Evolutionary conservation across 768 basidiomycete species (phyloP), one percentile per base, ranked within the genome.

Genomic region (Pseudohyphozyma bogoriensis): DNA sequence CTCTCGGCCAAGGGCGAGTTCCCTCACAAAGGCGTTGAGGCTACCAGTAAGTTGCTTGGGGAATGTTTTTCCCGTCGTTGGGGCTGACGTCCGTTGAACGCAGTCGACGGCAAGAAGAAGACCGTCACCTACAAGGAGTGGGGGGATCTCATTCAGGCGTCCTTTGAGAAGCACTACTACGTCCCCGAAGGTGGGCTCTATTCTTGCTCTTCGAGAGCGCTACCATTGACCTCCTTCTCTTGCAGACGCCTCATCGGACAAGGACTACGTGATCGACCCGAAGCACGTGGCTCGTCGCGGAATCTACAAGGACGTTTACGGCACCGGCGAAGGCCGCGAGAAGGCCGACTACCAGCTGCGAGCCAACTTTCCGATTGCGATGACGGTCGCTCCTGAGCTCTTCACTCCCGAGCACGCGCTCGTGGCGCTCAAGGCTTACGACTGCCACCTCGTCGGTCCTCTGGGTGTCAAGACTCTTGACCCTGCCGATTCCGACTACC

Each of bases 401-500:
- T 99, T 97, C 74, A 81, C 89, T 55, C 81, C 81, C 12, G 73
- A 79, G 54, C 86, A 86, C 71, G 95, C 89, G 0, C 77, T 96
- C 24, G 80, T 77, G 6, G 88, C 90, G 0, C 77, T 97, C 39
- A 79, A 80, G 62, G 75, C 91, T n/a, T 86, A 85, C 2, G 90
- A 93, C 72, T 72, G 84, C 67, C 78, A 84, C 42, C 78, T 99
- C 31, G 81, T 87, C n/a, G 82, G 82, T 1, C 92, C 93, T 1
- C 77, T 97, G 61, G 95, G 95, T 2, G 93, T 97, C 88, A 95
- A 85, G 79, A 97, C 95, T 0, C 76, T 99, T 60, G 95, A 97
- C 71, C 83, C 91, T 5, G 72, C 66, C 44, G 95, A 99, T 69
- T 73, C 83, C 68, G 89, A 93, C 66, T 99, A 97, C 75, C 83